phyloP scores from a whole-genome alignment of 441 rosid genomes.

The Populus hybrid region DNA sequence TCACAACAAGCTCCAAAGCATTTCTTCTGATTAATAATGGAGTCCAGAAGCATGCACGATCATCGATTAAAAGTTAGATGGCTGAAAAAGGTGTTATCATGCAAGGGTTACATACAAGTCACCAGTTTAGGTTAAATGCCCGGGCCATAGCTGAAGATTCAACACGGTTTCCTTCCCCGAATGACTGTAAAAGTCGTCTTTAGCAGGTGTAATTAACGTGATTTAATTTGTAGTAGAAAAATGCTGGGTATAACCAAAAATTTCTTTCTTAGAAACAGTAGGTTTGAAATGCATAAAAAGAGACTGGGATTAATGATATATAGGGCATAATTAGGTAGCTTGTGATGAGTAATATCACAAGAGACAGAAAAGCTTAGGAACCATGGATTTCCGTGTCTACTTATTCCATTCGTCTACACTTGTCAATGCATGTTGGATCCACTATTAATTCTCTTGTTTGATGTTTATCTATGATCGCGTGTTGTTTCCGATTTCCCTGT shows the following conservation, averaged over 20 bases:
- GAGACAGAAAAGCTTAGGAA: neutral
- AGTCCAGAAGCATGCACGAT: neutral
- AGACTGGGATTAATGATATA: neutral
- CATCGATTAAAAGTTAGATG: neutral
- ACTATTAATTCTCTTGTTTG: neutral
- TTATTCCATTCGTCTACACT: neutral
- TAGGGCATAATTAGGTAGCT: neutral
- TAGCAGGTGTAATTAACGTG: slow-evolving; percentile 5
- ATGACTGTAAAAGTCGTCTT: slow-evolving; percentile 10
- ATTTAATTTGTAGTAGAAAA: neutral
- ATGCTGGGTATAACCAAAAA: slow-evolving; percentile 1
- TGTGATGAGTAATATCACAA: neutral
- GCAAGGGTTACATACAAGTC: neutral
- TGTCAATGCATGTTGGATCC: neutral
- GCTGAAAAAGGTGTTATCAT: neutral
- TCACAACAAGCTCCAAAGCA: neutral
- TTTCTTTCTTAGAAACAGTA: neutral
- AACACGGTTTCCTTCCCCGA: neutral
- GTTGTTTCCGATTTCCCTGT: neutral
- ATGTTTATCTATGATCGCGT: neutral
- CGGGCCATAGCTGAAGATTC: slow-evolving; percentile 4
- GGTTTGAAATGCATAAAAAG: neutral
- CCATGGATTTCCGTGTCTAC: neutral
- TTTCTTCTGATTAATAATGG: neutral
- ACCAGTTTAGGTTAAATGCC: slow-evolving; percentile 14